Evolutionary conservation across 352 stramenopile species (phyloP), one percentile per base, ranked within the genome.

Genomic region (Phytophthora pini): DNA sequence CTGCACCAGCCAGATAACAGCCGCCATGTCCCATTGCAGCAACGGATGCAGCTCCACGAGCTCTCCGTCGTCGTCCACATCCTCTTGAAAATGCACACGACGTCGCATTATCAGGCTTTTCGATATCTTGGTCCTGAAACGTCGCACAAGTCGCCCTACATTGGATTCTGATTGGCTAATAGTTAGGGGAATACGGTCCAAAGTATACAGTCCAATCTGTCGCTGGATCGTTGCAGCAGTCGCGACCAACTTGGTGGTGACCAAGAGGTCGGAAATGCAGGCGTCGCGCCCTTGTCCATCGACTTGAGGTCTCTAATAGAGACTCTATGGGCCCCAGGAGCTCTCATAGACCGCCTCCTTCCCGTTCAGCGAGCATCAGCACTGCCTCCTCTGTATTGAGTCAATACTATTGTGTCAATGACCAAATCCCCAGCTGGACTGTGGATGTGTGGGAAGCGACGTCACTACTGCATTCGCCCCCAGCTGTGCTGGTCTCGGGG

Each of bases 1-100:
- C 12, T 53, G 56, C 34, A 77, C 68, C 22, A 87, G 12, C 72
- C 75, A 84, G 0, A 40, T 13, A 31, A 92, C 60, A 8, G 60
- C 56, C 5, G 57, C 53, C 38, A 92, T 62, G 26, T 92, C 83
- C 65, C 76, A 89, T 68, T 90, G 75, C 17, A 92, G 45, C 45
- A 89, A 40, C 15, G 77, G 80, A 46, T 84, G 80, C 38, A 89
- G 56, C 26, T 69, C 38, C 0, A 47, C 53, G 1, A 50, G 17
- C 11, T 75, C 51, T 44, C 36, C 27, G 13, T 62, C 66, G 34
- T 68, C 46, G 12, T 72, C 53, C n/a, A 43, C 45, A 41, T 68
- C 59, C 27, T 61, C 65, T 48, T 36, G 58, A 54, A 77, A 77
- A n/a, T 60, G 58, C 39, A 77, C 69, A 17, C 65, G 64, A 22